phyloP scores from a whole-genome alignment of 2,329 filamentous ascomycete genomes.

The Tolypocladium nubicola region DNA sequence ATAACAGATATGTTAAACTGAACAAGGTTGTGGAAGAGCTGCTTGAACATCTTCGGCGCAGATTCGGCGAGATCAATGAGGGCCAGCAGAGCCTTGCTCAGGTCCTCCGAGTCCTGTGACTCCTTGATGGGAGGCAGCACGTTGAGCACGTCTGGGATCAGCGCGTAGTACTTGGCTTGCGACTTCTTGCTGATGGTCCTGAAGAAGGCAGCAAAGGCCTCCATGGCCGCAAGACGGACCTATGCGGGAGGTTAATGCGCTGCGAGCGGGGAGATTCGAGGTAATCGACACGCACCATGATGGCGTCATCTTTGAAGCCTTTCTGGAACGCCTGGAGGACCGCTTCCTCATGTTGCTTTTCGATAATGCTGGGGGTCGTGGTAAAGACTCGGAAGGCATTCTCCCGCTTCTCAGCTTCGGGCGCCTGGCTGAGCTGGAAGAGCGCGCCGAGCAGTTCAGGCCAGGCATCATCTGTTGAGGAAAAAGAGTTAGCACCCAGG shows the following conservation, averaged over 20 bases:
- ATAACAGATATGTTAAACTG: constrained; percentile 89
- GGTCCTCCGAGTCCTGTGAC: constrained; percentile 76
- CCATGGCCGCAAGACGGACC: constrained; percentile 90
- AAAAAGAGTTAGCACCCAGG: constrained; percentile 9
- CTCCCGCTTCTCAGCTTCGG: constrained; percentile 75
- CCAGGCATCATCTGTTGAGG: constrained; percentile 66
- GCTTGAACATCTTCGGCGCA: constrained; percentile 96
- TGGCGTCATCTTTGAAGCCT: constrained; percentile 82
- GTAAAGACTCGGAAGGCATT: constrained; percentile 92
- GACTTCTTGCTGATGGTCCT: constrained; percentile 78
- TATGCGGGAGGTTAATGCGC: constrained; percentile 20
- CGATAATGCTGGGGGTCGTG: constrained; percentile 89
- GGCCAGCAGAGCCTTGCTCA: constrained; percentile 80
- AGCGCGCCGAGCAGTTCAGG: constrained; percentile 76
- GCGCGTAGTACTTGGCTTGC: constrained; percentile 75
- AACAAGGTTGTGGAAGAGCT: constrained; percentile 84
- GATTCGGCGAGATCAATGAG: constrained; percentile 90
- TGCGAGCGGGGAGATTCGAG: constrained; percentile 1
- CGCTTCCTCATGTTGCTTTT: constrained; percentile 88
- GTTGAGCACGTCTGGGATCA: constrained; percentile 87
- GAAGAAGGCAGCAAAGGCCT: constrained; percentile 95
- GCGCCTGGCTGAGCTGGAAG: constrained; percentile 83
- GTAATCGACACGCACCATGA: constrained; percentile 45
- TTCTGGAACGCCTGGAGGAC: constrained; percentile 81
- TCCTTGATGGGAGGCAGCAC: constrained; percentile 92